Evolutionary conservation across 257 asterid species (phyloP).

Genomic region (Paraleonurus japonicus): DNA sequence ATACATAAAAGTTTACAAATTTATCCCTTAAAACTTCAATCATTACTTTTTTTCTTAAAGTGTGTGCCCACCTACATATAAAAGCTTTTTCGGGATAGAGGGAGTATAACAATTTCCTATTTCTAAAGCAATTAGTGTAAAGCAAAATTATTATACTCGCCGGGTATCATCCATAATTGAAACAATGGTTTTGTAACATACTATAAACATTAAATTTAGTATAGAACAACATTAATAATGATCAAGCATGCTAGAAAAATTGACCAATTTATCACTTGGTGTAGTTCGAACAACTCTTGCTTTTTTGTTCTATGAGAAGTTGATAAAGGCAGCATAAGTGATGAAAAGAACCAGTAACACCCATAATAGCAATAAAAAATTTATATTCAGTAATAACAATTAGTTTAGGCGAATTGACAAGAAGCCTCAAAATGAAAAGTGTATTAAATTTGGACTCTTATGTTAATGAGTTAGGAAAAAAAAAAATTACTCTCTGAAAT

Average conservation of each 20-base stretch:
- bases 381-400: slow-evolving; percentile 16
- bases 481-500: slow-evolving; percentile 51
- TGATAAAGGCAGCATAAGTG: slow-evolving; percentile 82
- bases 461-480: slow-evolving; percentile 47
- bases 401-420: slow-evolving; percentile 13
- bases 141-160: too few relatives aligned
- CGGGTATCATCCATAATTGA: too few relatives aligned
- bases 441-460: slow-evolving; percentile 45
- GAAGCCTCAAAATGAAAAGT: slow-evolving; percentile 52
- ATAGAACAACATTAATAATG: too few relatives aligned
- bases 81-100: too few relatives aligned
- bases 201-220: too few relatives aligned
- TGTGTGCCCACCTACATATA: too few relatives aligned
- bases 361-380: slow-evolving; percentile 38
- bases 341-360: slow-evolving; percentile 65
- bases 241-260: slow-evolving; percentile 17
- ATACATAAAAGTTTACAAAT: too few relatives aligned
- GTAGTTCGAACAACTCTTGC: slow-evolving; percentile 66
- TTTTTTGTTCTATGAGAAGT: slow-evolving; percentile 85
- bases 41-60: too few relatives aligned
- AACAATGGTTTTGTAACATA: too few relatives aligned
- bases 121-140: too few relatives aligned
- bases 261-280: slow-evolving; percentile 88
- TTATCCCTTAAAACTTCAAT: too few relatives aligned
- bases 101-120: too few relatives aligned